Base-by-base conservation (phyloP, 139 green algal species). In the Volvox africanus region DNA sequence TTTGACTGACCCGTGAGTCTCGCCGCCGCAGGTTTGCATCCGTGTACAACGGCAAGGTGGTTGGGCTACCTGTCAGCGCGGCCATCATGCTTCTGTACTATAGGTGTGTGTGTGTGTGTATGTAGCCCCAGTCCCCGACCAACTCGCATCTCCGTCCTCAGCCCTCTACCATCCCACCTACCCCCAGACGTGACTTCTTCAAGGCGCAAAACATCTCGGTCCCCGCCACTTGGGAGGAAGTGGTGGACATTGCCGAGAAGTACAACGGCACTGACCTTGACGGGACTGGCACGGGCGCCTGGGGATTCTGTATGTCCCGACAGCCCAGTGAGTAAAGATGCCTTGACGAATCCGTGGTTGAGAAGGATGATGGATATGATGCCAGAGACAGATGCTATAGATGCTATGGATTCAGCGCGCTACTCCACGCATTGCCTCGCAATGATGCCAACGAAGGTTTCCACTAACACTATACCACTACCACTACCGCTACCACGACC, bases 41-140 rank as follows among this genome's bases (percentile, higher is more conserved):
- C 67, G 83, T 89, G 83, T 89, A 89, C 83, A 65, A 89, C 67
- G 67, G 83, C 24, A 89, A 89, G 83, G 68, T 89, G 67, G 68
- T 89, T 16, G 83, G 83, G 2, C 83, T 89, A 28, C 83, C 83
- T 0, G 83, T 89, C 6, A 68, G 32, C 12, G 83, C 83, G 19
- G 83, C 83, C 67, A 81, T 89, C 67, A 89, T 89, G 83, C 67
- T 89, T 20, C 30, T 89, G 18, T 89, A 89, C 36, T 89, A 89
- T 65, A 32, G 83, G 83, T 81, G 61, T 30, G 81, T 30, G 65
- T 73, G 65, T 73, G 65, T 28, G 65, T 73, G 65, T 28, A 12
- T 28, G 24, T 73, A 24, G 65, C 21, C 65, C 11, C 65, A 73
- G 65, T 11, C 65, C 65, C 21, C 65, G 6, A 30, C 14, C 71